Percentiles rank a stretch among this genome's conserved stretches.
Conservation (phyloP, 176 grass and related monocot species). For the Echinochloa phyllopogon region DNA sequence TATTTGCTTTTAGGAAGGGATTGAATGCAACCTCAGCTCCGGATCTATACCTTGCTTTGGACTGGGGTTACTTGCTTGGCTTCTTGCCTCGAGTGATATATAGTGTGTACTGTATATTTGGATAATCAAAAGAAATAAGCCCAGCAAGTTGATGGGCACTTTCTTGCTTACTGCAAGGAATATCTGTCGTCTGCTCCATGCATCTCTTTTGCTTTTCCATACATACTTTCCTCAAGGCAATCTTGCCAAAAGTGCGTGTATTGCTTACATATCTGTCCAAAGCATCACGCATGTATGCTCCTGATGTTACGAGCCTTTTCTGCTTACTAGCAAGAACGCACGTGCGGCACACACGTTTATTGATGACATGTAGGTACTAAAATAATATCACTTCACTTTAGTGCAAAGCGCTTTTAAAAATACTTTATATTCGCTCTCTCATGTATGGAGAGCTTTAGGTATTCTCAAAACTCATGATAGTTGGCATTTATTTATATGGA, state of each 20-base stretch:
- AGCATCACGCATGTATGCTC: background rate
- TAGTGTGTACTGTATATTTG: background rate
- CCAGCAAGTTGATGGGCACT: conserved; percentile 20
- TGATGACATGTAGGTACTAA: too few species aligned
- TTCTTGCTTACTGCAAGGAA: conserved; percentile 6
- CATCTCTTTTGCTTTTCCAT: conserved; percentile 16
- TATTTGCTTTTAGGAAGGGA: background rate
- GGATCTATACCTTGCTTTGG: conserved; percentile 85
- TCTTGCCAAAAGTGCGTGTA: background rate
- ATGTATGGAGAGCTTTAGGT: too few species aligned
- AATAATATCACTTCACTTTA: too few species aligned
- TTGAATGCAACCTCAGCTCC: conserved; percentile 27
- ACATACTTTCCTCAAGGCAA: conserved; percentile 1
- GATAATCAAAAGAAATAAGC: conserved; percentile 30
- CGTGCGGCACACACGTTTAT: too few species aligned
- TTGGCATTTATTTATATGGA: too few species aligned
- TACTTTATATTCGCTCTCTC: too few species aligned
- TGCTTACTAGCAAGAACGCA: too few species aligned
- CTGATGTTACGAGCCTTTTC: background rate
- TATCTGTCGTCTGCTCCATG: background rate
- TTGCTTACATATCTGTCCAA: background rate
- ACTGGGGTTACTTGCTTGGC: conserved; percentile 43
- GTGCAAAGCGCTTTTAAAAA: too few species aligned
- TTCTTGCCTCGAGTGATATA: background rate
- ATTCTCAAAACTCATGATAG: too few species aligned